These are phyloP conservation scores for Polyporus tsugae DNA, from an alignment of 1,284 basidiomycete genomes.

Conservation along the genomic window DNA sequence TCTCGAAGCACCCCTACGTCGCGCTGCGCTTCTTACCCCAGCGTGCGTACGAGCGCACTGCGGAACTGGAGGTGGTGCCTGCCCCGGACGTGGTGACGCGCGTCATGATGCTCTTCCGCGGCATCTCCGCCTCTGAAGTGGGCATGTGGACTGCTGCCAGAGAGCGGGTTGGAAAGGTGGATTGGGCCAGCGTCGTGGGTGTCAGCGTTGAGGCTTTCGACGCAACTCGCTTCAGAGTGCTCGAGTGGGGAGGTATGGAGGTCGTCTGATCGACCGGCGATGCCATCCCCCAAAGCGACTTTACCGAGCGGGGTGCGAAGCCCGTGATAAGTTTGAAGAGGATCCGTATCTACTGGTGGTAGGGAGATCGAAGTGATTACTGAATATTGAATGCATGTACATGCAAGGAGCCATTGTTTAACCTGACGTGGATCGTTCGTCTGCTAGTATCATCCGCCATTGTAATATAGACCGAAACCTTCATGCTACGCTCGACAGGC, in stretches of 20 bases:
- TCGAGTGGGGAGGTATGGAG: conserved; percentile 52
- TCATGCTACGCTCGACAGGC: not conserved
- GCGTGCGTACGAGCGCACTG: conserved; percentile 48
- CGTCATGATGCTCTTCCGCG: conserved; percentile 56
- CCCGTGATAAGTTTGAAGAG: too few relatives aligned
- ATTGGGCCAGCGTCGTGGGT: conserved; percentile 40
- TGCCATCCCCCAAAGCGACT: too few relatives aligned
- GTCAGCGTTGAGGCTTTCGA: conserved; percentile 35
- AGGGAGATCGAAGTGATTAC: too few relatives aligned
- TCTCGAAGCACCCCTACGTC: conserved; percentile 49
- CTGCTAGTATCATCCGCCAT: too few relatives aligned
- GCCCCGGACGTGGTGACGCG: conserved; percentile 52
- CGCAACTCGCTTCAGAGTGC: conserved; percentile 39
- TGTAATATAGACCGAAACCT: not conserved
- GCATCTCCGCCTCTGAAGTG: conserved; percentile 39
- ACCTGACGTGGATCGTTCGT: too few relatives aligned
- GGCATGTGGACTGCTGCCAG: conserved; percentile 35
- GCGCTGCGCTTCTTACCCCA: conserved; percentile 57
- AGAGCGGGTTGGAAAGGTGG: conserved; percentile 21
- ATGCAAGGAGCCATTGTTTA: too few relatives aligned
- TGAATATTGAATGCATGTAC: too few relatives aligned
- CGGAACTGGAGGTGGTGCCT: conserved; percentile 47
- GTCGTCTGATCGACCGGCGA: conserved; percentile 20
- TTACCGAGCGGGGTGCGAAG: too few relatives aligned
- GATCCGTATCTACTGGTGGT: too few relatives aligned